These are phyloP conservation scores for Gomphus bonarii DNA, from an alignment of 1,284 basidiomycete species.

Conservation along the genomic window DNA sequence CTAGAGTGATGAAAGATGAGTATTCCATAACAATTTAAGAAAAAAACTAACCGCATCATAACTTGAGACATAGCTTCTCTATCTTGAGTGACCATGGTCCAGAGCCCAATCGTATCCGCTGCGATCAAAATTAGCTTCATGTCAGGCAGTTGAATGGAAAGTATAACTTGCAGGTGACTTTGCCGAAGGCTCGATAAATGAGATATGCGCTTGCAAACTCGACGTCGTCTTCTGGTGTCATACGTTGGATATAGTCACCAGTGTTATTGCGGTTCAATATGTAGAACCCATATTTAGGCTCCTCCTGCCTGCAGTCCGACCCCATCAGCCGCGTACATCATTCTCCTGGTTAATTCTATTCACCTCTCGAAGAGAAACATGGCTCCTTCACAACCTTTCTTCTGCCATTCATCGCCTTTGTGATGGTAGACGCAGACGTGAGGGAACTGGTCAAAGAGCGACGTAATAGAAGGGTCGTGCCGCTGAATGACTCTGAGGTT, in stretches of 20 bases:
- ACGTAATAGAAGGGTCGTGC: conserved; percentile 69
- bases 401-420: conserved; percentile 67
- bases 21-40: not conserved
- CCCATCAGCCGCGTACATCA: not conserved
- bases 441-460: conserved; percentile 77
- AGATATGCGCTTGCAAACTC: conserved; percentile 49
- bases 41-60: conserved; percentile 42
- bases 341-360: conserved; percentile 17
- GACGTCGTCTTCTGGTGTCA: conserved; percentile 74
- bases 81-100: conserved; percentile 67
- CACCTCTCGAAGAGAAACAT: conserved; percentile 85
- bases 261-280: conserved; percentile 82
- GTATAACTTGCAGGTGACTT: conserved; percentile 38
- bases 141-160: conserved; percentile 8
- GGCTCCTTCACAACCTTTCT: conserved; percentile 78
- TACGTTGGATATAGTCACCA: conserved; percentile 69
- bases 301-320: conserved; percentile 33
- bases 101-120: conserved; percentile 56
- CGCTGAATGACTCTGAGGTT: conserved; percentile 80
- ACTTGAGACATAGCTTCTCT: conserved; percentile 62
- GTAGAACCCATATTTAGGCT: conserved; percentile 80
- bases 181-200: conserved; percentile 66
- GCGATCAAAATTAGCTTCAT: conserved; percentile 2
- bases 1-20: conserved; percentile 24
- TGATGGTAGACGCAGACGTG: conserved; percentile 75